Evolutionary conservation across 2,329 filamentous ascomycete species (phyloP).

Genomic region (Ophiostoma australiae): DNA sequence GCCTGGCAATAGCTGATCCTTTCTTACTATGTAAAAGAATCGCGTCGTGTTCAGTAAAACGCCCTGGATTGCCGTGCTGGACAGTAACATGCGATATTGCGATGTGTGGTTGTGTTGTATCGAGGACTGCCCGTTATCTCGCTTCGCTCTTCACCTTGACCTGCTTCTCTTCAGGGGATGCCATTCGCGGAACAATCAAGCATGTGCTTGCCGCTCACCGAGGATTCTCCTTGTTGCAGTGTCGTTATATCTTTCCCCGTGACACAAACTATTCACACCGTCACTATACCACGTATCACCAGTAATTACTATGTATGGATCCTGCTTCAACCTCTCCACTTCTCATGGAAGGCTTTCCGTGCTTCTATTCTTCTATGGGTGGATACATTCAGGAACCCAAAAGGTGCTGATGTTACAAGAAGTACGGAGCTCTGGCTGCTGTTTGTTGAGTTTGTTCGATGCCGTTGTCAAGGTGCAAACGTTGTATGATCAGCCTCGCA

Average conservation of each 20-base stretch:
- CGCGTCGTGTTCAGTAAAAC: background rate
- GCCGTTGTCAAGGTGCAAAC: background rate
- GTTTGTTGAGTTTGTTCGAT: background rate
- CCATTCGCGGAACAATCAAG: background rate
- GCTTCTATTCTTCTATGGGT: slow-evolving; percentile 10
- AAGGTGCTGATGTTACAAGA: background rate
- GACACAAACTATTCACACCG: background rate
- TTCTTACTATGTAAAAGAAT: too few relatives aligned
- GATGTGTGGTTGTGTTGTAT: slow-evolving; percentile 3
- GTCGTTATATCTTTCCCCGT: background rate
- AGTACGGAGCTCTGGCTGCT: background rate
- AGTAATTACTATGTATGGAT: background rate
- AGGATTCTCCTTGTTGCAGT: background rate
- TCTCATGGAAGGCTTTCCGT: slow-evolving; percentile 1
- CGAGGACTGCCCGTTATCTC: background rate
- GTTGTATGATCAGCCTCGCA: too few relatives aligned
- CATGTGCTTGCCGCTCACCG: slow-evolving; percentile 4
- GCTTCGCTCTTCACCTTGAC: slow-evolving; percentile 2
- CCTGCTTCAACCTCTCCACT: slow-evolving; percentile 7
- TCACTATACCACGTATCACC: background rate
- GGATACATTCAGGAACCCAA: slow-evolving; percentile 13
- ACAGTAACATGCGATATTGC: background rate
- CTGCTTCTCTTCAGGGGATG: background rate
- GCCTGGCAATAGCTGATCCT: too few relatives aligned
- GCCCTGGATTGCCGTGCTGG: background rate